Evolutionary conservation across 2,329 filamentous ascomycete genomes (phyloP).

Genomic region (Neopestalotiopsis sp.): DNA sequence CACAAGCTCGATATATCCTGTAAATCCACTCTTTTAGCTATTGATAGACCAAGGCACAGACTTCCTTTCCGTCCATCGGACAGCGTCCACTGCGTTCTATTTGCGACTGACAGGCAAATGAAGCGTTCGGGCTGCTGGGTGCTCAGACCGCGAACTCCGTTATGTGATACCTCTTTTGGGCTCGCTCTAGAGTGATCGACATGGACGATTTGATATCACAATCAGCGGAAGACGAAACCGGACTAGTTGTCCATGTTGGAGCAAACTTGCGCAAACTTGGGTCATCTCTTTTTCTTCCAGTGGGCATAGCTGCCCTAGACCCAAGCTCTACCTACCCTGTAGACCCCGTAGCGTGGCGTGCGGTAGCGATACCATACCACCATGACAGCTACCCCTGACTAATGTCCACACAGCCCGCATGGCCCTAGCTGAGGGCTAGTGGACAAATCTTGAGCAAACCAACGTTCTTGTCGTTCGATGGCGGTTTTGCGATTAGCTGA

Average conservation of each 20-base stretch:
- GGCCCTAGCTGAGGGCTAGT: not conserved
- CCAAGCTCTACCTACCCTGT: too few relatives aligned
- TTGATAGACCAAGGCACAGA: not conserved
- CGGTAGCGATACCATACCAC: not conserved
- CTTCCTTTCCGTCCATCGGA: not conserved
- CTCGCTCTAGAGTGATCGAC: not conserved
- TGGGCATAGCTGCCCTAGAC: not conserved
- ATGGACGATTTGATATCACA: not conserved
- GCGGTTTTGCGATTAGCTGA: not conserved
- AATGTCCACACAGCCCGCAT: not conserved
- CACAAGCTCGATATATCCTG: not conserved
- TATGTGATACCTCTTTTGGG: not conserved
- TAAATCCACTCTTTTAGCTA: slow-evolving; percentile 1
- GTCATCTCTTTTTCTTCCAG: not conserved
- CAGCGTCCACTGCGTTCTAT: not conserved
- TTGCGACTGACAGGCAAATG: not conserved
- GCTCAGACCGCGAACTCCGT: not conserved
- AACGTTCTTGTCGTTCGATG: not conserved
- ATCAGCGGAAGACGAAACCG: not conserved
- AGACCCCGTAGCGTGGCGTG: not conserved
- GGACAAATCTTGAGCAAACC: not conserved
- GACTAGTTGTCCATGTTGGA: not conserved
- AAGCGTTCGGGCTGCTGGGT: not conserved
- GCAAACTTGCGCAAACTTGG: slow-evolving; percentile 1
- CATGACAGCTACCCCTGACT: not conserved